phyloP scores from a whole-genome alignment of 2,329 filamentous ascomycete species.

The Penicillium sp. region DNA sequence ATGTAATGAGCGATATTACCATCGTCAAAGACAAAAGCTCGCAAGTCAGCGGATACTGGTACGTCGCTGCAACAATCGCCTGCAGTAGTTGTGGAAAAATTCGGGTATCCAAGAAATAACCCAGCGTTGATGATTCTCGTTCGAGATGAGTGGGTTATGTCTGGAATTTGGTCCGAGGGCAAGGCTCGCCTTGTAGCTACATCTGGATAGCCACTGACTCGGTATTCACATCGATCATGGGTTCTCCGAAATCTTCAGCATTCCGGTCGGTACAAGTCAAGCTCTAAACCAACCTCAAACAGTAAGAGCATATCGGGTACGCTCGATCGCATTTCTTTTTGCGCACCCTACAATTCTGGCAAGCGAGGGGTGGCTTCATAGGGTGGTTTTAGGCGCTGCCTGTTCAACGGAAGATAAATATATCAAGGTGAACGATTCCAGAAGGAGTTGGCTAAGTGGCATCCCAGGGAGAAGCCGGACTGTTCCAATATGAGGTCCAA shows the following conservation, averaged over 20 bases:
- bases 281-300: constrained; percentile 4
- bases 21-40: not conserved
- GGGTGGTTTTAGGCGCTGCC: too few relatives aligned
- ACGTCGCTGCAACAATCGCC: not conserved
- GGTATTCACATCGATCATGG: constrained; percentile 7
- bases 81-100: not conserved
- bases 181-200: not conserved
- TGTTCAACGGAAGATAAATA: too few relatives aligned
- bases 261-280: too few relatives aligned
- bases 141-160: not conserved
- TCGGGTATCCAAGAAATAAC: constrained; percentile 10
- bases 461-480: too few relatives aligned
- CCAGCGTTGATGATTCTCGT: constrained; percentile 5
- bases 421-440: too few relatives aligned
- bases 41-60: not conserved
- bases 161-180: constrained; percentile 1
- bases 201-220: not conserved
- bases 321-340: constrained; percentile 20
- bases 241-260: not conserved
- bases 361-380: constrained; percentile 17
- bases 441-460: too few relatives aligned
- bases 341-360: constrained; percentile 13
- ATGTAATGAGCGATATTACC: not conserved
- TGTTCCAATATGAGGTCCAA: too few relatives aligned
- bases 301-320: constrained; percentile 16